Percentiles rank a stretch among this genome's conserved stretches.
These are phyloP conservation scores for Penicillium maclennaniae DNA, from an alignment of 495 filamentous ascomycete genomes.

Conservation along the genomic window DNA sequence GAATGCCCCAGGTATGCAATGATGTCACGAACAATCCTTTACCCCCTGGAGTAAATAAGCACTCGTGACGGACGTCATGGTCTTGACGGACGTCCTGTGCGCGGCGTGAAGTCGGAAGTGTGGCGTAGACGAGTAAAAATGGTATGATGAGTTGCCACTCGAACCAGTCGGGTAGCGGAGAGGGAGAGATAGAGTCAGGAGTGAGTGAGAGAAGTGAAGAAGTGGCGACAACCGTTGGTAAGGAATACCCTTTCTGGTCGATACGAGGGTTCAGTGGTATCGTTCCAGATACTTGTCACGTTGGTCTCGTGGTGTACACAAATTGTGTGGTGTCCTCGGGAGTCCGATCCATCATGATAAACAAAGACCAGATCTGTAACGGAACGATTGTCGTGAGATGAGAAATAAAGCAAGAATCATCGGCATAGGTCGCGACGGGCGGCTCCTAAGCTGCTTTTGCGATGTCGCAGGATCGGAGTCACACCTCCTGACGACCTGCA, in stretches of 20 bases:
- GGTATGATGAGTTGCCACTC: slow-evolving; percentile 14
- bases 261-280: not conserved
- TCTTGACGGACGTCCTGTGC: slow-evolving; percentile 6
- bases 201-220: not conserved
- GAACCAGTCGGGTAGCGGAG: slow-evolving; percentile 24
- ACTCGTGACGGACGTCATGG: slow-evolving; percentile 10
- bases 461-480: slow-evolving; percentile 5
- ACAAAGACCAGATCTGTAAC: not conserved
- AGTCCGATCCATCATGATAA: not conserved
- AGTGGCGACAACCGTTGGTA: slow-evolving; percentile 17
- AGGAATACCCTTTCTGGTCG: not conserved
- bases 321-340: not conserved
- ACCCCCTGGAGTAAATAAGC: slow-evolving; percentile 18
- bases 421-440: slow-evolving; percentile 1
- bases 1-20: slow-evolving; percentile 23
- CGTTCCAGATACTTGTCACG: not conserved
- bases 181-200: slow-evolving; percentile 1
- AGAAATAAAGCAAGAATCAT: slow-evolving; percentile 13
- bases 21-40: slow-evolving; percentile 28
- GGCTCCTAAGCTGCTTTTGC: slow-evolving; percentile 3
- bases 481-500: slow-evolving; percentile 4
- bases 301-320: not conserved
- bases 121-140: slow-evolving; percentile 7
- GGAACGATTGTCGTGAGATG: slow-evolving; percentile 7
- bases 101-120: slow-evolving; percentile 13